These are phyloP conservation scores for Hylodesmum podocarpum DNA, from an alignment of 306 rosid genomes.

Conservation along the genomic window DNA sequence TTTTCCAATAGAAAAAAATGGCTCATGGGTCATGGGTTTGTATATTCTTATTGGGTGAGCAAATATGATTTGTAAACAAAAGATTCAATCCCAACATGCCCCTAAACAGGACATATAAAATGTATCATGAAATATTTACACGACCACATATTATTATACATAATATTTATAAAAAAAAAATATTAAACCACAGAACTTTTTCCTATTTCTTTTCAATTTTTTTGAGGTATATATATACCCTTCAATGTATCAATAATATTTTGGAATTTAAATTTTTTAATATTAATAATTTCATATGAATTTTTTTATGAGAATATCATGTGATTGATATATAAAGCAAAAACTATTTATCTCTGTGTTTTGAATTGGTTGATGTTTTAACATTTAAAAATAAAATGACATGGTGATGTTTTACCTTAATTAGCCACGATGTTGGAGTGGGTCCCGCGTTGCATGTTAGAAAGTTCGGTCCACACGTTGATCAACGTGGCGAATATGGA, in stretches of 20 bases:
- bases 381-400: too few relatives aligned
- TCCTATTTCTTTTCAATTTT: too few relatives aligned
- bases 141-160: neutral
- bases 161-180: neutral
- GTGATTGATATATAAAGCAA: too few relatives aligned
- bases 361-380: too few relatives aligned
- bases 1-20: slow-evolving; percentile 24
- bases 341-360: too few relatives aligned
- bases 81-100: neutral
- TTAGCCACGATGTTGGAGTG: slow-evolving; percentile 33
- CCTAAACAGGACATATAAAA: neutral
- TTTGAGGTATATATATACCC: neutral
- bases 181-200: neutral
- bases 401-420: slow-evolving; percentile 8
- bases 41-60: slow-evolving; percentile 24
- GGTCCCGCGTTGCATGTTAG: slow-evolving; percentile 52
- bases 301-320: too few relatives aligned
- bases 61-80: neutral
- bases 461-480: slow-evolving; percentile 44
- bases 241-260: neutral
- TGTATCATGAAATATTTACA: too few relatives aligned
- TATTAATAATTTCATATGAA: too few relatives aligned
- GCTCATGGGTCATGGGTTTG: slow-evolving; percentile 52
- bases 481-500: slow-evolving; percentile 43
- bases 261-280: too few relatives aligned